A percentile compares a stretch with the other conserved stretches of the same genome.
Conservation (phyloP, 2,329 filamentous ascomycete genomes). For the Diaporthe velutina region DNA sequence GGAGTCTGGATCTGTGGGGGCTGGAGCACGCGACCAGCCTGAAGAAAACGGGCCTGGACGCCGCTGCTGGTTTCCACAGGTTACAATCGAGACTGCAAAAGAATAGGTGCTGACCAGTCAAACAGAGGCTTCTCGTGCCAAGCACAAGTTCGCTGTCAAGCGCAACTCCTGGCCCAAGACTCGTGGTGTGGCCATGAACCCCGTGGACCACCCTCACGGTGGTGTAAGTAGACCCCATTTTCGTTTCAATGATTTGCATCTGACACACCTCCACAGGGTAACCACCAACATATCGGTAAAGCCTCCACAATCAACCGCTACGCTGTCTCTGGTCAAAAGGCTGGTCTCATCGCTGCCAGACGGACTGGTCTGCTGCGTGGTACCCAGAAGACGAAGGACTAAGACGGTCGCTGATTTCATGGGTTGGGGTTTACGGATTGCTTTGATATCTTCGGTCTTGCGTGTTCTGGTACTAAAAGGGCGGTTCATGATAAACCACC, state of each 20-base stretch:
- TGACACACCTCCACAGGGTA: constrained; percentile 76
- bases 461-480: constrained; percentile 50
- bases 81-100: neutral
- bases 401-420: constrained; percentile 71
- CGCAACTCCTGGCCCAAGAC: constrained; percentile 99
- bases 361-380: constrained; percentile 99
- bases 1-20: constrained; percentile 37
- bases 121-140: constrained; percentile 97
- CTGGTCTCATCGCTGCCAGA: constrained; percentile 99
- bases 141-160: constrained; percentile 99
- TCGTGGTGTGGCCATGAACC: constrained; percentile 99
- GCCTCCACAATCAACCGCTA: constrained; percentile 99
- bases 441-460: constrained; percentile 62
- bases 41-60: neutral
- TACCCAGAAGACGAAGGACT: constrained; percentile 99
- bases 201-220: constrained; percentile 98
- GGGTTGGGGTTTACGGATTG: constrained; percentile 77
- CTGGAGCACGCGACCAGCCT: constrained; percentile 17
- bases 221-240: constrained; percentile 69
- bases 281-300: constrained; percentile 99
- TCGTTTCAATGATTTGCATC: constrained; percentile 42
- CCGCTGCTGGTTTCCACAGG: neutral
- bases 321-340: constrained; percentile 98
- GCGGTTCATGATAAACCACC: constrained; percentile 40
- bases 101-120: constrained; percentile 54